Evolutionary conservation across 2,329 filamentous ascomycete species (phyloP).

Genomic region (Rhinocladiella similis): DNA sequence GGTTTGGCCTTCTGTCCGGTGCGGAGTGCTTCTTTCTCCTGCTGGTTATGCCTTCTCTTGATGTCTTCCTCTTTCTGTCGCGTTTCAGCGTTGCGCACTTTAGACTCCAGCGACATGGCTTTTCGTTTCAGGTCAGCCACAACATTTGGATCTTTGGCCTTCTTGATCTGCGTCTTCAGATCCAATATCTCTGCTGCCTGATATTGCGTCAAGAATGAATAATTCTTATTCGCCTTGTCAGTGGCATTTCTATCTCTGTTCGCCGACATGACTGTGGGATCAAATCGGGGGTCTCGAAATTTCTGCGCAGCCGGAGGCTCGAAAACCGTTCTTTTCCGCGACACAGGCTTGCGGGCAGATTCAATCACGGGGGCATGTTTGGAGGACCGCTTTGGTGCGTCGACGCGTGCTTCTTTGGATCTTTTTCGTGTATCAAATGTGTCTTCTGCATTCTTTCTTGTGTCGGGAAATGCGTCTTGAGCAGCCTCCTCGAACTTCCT

Average conservation of each 20-base stretch:
- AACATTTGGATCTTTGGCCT: slow-evolving; percentile 63
- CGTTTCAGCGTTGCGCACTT: slow-evolving; percentile 67
- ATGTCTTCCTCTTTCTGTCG: slow-evolving; percentile 71
- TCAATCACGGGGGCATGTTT: slow-evolving; percentile 89
- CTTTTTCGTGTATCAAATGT: slow-evolving; percentile 39
- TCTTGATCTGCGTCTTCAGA: slow-evolving; percentile 67
- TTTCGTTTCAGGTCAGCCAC: slow-evolving; percentile 71
- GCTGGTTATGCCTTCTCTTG: slow-evolving; percentile 71
- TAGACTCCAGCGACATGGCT: slow-evolving; percentile 76
- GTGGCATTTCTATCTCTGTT: slow-evolving; percentile 38
- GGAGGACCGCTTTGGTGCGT: slow-evolving; percentile 54
- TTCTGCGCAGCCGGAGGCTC: slow-evolving; percentile 56
- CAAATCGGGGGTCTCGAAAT: slow-evolving; percentile 85
- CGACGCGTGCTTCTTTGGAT: slow-evolving; percentile 39
- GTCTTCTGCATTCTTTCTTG: slow-evolving; percentile 27
- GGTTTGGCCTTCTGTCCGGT: slow-evolving; percentile 79
- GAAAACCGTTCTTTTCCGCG: slow-evolving; percentile 74
- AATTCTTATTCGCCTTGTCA: slow-evolving; percentile 67
- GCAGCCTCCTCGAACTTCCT: slow-evolving; percentile 27
- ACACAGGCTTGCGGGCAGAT: slow-evolving; percentile 80
- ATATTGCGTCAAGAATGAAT: slow-evolving; percentile 86
- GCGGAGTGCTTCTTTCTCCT: slow-evolving; percentile 80
- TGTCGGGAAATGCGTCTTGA: slow-evolving; percentile 22
- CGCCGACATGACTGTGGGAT: slow-evolving; percentile 55
- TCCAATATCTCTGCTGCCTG: slow-evolving; percentile 77